A percentile compares a stretch with the other conserved stretches of the same genome.
Conservation (phyloP, 352 stramenopile genomes). For the Phytophthora melonis region DNA sequence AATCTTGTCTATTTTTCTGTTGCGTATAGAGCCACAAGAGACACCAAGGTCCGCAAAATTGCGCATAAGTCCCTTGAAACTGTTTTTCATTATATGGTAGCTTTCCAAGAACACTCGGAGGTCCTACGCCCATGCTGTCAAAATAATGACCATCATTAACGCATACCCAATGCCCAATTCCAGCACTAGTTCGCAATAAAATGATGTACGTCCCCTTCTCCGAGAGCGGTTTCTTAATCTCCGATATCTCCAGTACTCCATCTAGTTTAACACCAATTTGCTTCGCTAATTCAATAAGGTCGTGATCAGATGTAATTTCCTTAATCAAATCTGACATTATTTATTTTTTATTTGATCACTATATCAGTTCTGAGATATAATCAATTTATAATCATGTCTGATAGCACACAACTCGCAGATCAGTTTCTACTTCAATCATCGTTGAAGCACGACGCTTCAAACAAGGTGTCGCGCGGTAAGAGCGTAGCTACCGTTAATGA, state of each 20-base stretch:
- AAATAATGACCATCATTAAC: slow-evolving; percentile 15
- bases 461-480: background rate
- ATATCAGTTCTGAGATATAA: background rate
- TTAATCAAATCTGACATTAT: background rate
- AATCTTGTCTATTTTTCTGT: background rate
- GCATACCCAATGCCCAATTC: slow-evolving; percentile 16
- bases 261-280: slow-evolving; percentile 4
- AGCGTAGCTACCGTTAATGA: background rate
- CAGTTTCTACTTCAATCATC: background rate
- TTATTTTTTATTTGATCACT: slow-evolving; percentile 5
- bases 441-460: background rate
- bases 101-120: background rate
- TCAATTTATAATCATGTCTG: background rate
- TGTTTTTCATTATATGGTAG: slow-evolving; percentile 1
- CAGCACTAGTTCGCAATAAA: background rate
- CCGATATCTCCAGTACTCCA: slow-evolving; percentile 12
- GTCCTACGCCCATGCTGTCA: slow-evolving; percentile 6
- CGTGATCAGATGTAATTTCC: background rate
- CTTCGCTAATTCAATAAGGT: background rate
- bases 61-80: slow-evolving; percentile 14
- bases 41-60: slow-evolving; percentile 22
- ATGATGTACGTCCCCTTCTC: background rate
- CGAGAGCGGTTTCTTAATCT: background rate
- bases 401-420: background rate
- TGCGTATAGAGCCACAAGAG: background rate